Evolutionary conservation across 805 yeast genomes (phyloP), one percentile per base, ranked within the genome.

Genomic region (Lachancea cidri): DNA sequence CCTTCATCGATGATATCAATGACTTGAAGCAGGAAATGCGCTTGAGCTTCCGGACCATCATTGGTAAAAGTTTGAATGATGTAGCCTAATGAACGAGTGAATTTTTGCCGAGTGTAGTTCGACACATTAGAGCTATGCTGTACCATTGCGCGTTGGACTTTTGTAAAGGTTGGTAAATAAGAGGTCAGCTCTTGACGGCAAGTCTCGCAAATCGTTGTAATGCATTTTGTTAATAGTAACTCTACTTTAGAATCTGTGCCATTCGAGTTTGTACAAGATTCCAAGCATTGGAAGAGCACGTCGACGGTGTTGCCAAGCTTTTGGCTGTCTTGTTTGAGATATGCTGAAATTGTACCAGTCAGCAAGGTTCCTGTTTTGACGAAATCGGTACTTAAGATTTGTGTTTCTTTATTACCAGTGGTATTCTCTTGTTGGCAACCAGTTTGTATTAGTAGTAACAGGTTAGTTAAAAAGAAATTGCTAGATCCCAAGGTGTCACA

Each of bases 41-140:
- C 74, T 50, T 76, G 79, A 1, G 55, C 46, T 5, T 50, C 54
- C 0, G 84, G 80, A 35, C 75, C 68, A 19, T 68, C 42, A 3
- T 41, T 36, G 11, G 52, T 66, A 19, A 73, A 59, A 17, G 77
- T 68, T 52, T 79, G 82, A 20, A 81, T 67, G 34, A 84, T 76
- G 14, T 81, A 79, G 4, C 83, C 73, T 53, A 78, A 74, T 0
- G 89, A 72, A 45, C 77, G 74, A 29, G 76, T 68, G 58, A 84
- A 67, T 44, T 85, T 67, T 52, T 79, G 80, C 47, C 54, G 60
- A 2, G 67, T 56, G 35, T 56, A 54, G 24, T 43, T 45, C 3
- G 65, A 60, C 4, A 62, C 54, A 19, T 48, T 49, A 14, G 59
- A 47, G 8, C 45, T 56, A 20, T 55, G 53, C 25, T 47, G 47